Evolutionary conservation across 1,284 basidiomycete genomes (phyloP).

Genomic region (Mycena citricolor): DNA sequence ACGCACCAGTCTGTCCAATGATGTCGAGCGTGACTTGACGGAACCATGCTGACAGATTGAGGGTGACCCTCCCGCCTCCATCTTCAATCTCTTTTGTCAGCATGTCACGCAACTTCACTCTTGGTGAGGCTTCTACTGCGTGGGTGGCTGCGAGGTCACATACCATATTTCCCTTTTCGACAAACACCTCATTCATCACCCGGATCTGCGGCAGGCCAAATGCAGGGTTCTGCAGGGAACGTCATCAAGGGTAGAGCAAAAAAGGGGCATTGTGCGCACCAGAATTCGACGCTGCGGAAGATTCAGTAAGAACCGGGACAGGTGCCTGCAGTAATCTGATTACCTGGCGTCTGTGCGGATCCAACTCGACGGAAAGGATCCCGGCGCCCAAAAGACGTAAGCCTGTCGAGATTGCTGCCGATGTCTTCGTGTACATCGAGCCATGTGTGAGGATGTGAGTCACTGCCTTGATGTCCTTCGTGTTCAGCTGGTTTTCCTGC

Average conservation of each 20-base stretch:
- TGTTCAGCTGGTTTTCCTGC: constrained; percentile 7
- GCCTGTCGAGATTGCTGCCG: neutral
- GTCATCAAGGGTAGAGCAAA: neutral
- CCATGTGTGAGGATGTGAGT: constrained; percentile 11
- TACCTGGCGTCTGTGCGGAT: constrained; percentile 14
- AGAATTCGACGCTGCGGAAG: constrained; percentile 2
- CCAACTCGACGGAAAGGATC: constrained; percentile 1
- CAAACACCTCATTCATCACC: constrained; percentile 9
- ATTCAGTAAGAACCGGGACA: neutral
- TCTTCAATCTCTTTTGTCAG: constrained; percentile 4
- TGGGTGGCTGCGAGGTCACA: neutral
- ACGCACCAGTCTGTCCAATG: constrained; percentile 17
- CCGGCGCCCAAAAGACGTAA: constrained; percentile 7
- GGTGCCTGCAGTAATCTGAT: neutral
- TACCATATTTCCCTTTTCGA: constrained; percentile 16
- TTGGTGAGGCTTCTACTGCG: neutral
- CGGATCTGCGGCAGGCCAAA: constrained; percentile 11
- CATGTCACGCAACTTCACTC: constrained; percentile 12
- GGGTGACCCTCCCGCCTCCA: neutral
- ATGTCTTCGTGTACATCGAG: constrained; percentile 10
- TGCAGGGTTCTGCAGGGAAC: constrained; percentile 15
- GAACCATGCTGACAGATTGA: constrained; percentile 12
- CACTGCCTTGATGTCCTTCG: constrained; percentile 14
- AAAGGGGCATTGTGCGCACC: neutral
- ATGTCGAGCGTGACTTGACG: constrained; percentile 11